Evolutionary conservation across 2,329 filamentous ascomycete genomes (phyloP).

Genomic region (Colletotrichum ledebouriae): DNA sequence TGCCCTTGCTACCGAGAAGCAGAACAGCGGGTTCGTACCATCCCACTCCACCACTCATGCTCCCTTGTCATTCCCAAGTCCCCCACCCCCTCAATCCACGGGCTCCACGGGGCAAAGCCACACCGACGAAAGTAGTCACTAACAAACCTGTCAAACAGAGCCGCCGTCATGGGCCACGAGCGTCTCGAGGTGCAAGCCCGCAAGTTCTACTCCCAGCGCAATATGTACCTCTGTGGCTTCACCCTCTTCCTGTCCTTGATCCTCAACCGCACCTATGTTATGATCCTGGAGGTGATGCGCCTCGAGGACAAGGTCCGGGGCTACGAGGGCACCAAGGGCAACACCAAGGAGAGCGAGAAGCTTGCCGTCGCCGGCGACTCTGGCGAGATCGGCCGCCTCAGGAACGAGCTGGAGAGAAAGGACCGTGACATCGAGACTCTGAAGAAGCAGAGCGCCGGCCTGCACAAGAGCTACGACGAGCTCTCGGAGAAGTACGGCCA

Average conservation of each 20-base stretch:
- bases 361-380: slow-evolving; percentile 79
- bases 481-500: slow-evolving; percentile 85
- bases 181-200: slow-evolving; percentile 98
- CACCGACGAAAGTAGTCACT: background rate
- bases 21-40: slow-evolving; percentile 60
- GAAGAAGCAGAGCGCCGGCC: slow-evolving; percentile 91
- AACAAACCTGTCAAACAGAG: slow-evolving; percentile 48
- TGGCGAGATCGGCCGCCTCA: slow-evolving; percentile 79
- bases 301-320: slow-evolving; percentile 93
- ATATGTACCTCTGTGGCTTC: slow-evolving; percentile 99
- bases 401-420: slow-evolving; percentile 80
- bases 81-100: background rate
- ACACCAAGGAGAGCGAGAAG: slow-evolving; percentile 77
- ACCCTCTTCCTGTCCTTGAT: slow-evolving; percentile 98
- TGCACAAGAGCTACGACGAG: slow-evolving; percentile 87
- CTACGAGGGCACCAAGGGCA: slow-evolving; percentile 72
- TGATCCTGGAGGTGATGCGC: slow-evolving; percentile 92
- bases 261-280: slow-evolving; percentile 97
- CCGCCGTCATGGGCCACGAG: slow-evolving; percentile 87
- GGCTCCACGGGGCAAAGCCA: no score
- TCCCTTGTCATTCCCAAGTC: slow-evolving; percentile 18
- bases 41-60: slow-evolving; percentile 11
- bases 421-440: slow-evolving; percentile 87
- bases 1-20: slow-evolving; percentile 76
- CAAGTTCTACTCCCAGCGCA: slow-evolving; percentile 99